Evolutionary conservation across 2,329 filamentous ascomycete species (phyloP).

Genomic region (Lecanosticta acicola): DNA sequence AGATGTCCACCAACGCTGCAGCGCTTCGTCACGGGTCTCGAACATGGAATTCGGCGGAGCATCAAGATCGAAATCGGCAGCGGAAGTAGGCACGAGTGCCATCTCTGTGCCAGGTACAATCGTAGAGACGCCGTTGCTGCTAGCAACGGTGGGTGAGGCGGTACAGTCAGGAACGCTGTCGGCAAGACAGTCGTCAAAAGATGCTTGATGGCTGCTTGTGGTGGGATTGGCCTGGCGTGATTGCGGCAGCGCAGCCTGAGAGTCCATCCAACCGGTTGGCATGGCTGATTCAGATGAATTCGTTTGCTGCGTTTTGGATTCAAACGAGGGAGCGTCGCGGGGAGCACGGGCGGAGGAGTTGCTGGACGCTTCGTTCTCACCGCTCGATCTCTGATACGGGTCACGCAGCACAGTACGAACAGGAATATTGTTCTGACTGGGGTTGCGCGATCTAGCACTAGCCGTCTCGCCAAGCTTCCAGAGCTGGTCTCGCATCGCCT

Average conservation of each 20-base stretch:
- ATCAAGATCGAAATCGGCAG: too few relatives aligned
- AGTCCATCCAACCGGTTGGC: not conserved
- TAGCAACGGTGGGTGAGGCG: not conserved
- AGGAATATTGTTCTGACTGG: constrained; percentile 18
- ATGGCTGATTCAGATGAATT: not conserved
- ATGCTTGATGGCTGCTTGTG: not conserved
- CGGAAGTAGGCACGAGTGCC: too few relatives aligned
- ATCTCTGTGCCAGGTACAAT: not conserved
- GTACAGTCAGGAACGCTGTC: constrained; percentile 8
- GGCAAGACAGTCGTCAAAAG: constrained; percentile 1
- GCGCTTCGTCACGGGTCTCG: constrained; percentile 27
- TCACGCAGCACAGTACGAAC: constrained; percentile 30
- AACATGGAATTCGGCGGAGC: too few relatives aligned
- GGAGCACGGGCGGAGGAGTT: not conserved
- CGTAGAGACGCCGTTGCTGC: not conserved
- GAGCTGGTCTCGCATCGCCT: constrained; percentile 26
- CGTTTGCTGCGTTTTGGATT: not conserved
- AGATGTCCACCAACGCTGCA: constrained; percentile 39
- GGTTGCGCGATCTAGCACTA: constrained; percentile 22
- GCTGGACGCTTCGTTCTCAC: not conserved
- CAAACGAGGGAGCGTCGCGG: not conserved
- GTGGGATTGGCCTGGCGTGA: not conserved
- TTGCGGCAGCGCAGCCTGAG: not conserved
- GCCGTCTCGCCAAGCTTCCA: constrained; percentile 27
- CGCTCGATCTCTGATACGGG: constrained; percentile 19